Conservation (phyloP, 140 eudicot species). For the Oenanthe javanica region DNA sequence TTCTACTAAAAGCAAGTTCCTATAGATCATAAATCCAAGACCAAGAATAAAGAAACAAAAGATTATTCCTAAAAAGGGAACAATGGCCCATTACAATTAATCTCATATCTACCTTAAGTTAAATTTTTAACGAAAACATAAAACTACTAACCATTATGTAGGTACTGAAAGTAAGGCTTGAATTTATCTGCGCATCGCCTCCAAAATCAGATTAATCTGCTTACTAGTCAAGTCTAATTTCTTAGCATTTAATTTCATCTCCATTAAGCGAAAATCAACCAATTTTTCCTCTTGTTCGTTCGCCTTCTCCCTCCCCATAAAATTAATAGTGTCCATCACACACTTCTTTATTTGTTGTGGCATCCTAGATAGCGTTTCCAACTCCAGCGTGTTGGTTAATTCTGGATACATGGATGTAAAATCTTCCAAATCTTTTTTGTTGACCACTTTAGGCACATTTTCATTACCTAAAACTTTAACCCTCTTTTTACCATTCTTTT, state of each 20-base stretch:
- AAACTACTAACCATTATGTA: too few species aligned
- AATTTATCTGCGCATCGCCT: not conserved
- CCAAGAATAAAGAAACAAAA: too few species aligned
- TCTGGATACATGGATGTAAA: not conserved
- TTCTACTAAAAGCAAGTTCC: not conserved
- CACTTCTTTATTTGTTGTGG: not conserved
- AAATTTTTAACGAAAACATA: not conserved
- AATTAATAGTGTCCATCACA: not conserved
- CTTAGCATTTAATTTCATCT: not conserved
- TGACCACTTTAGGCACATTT: too few species aligned
- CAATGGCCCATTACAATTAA: not conserved
- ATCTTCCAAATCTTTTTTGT: not conserved
- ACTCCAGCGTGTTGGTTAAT: not conserved
- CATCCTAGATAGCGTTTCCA: not conserved
- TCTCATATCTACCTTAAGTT: not conserved
- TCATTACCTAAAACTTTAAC: too few species aligned
- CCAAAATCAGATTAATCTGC: not conserved
- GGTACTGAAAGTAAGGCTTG: not conserved
- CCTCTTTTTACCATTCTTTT: too few species aligned
- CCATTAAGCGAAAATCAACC: not conserved
- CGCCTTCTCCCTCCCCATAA: not conserved
- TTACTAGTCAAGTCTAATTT: not conserved
- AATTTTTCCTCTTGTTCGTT: not conserved
- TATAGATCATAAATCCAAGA: not conserved
- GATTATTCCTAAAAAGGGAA: not conserved